These are phyloP conservation scores for Carpinus viminea DNA, from an alignment of 306 rosid species.

Conservation along the genomic window DNA sequence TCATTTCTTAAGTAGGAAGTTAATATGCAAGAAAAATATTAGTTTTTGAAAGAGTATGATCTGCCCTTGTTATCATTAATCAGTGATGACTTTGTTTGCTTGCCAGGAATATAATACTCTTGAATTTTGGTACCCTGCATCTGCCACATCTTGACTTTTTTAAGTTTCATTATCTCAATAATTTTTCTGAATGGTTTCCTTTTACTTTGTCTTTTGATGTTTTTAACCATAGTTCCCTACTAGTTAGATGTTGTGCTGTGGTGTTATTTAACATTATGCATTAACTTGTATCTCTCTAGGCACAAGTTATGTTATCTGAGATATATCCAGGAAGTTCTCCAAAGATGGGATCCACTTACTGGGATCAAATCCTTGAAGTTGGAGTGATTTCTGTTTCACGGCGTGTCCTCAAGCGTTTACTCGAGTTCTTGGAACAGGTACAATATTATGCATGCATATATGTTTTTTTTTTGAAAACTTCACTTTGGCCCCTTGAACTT, in stretches of 20 bases:
- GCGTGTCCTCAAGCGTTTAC: slow-evolving; percentile 82
- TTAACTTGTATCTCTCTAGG: slow-evolving; percentile 50
- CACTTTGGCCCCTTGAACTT: too few relatives aligned
- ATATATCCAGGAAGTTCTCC: slow-evolving; percentile 96
- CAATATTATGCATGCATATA: slow-evolving; percentile 14
- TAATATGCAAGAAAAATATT: neutral
- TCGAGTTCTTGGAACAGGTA: slow-evolving; percentile 92
- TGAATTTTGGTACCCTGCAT: neutral
- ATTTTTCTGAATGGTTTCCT: neutral
- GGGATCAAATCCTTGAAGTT: slow-evolving; percentile 95
- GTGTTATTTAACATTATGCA: neutral
- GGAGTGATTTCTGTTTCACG: slow-evolving; percentile 78
- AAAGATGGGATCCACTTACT: slow-evolving; percentile 74
- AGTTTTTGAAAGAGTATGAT: neutral
- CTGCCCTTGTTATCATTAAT: neutral
- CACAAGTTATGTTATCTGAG: slow-evolving; percentile 87
- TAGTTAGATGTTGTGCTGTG: slow-evolving; percentile 15
- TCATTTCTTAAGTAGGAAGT: neutral
- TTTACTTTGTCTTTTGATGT: neutral
- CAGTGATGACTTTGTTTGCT: neutral
- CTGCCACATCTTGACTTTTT: neutral
- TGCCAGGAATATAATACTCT: neutral
- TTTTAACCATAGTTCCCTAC: neutral
- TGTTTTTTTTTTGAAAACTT: neutral
- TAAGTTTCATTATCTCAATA: neutral